Evolutionary conservation across 768 basidiomycete species (phyloP), one percentile per base, ranked within the genome.

Genomic region (Bullera alba): DNA sequence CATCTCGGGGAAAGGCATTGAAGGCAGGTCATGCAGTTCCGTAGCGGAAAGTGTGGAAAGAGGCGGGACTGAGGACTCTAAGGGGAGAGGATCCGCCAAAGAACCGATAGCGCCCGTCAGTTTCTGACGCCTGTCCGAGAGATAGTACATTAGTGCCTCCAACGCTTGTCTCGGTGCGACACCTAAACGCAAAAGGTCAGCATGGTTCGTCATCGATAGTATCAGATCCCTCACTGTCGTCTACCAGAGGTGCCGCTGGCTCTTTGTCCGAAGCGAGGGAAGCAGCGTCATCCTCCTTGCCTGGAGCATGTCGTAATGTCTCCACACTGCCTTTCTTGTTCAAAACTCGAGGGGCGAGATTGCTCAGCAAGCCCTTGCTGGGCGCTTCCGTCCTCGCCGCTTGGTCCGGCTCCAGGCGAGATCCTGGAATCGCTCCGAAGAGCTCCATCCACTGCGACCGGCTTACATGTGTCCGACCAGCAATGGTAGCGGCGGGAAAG

Each of bases 71-170:
- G 81, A 73, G 43, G 87, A 79, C 1, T 87, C 80, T 62, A 84
- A 82, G 32, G 77, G 78, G 0, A 85, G 81, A 2, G 81, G 85
- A 56, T 83, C 83, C 34, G 79, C 72, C 30, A 91, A 79, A 3
- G 79, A 76, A 34, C 80, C 79, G 1, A 96, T 80, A 0, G 87
- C 87, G 4, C 83, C 83, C 8, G 73, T 79, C 30, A 96, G 78
- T 66, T 92, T 91, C 10, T 87, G 90, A 12, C 95, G 81, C 10
- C 88, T 81, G 63, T 95, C 90, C 2, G 88, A 82, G 5, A 97
- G 80, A 68, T 90, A 97, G 10, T 84, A 80, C 56, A 89, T 78
- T 4, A 99, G 79, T 0, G 85, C 84, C 69, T 96, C 91, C n/a
- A 93, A 76, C 2, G 92, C 71, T 19, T 64, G 64, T 25, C 67